phyloP scores from a whole-genome alignment of 1,284 basidiomycete genomes.

The Leccinum fuscescens region DNA sequence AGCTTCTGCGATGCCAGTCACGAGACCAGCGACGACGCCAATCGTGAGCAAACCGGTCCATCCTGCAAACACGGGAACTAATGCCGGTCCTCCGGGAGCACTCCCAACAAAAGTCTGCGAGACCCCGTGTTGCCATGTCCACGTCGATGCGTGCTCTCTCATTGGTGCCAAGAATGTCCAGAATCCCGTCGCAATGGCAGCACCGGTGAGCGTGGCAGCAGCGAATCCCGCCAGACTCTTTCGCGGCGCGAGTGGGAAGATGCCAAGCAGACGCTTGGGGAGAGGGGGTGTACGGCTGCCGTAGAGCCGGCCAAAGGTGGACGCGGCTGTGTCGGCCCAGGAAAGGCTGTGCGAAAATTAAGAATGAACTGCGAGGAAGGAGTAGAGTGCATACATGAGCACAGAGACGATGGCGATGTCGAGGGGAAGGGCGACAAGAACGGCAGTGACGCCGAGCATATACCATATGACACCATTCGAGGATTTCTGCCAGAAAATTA shows the following conservation, averaged over 20 bases:
- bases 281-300: constrained; percentile 77
- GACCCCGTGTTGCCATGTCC: constrained; percentile 53
- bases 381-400: constrained; percentile 65
- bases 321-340: constrained; percentile 96
- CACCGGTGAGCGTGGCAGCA: constrained; percentile 80
- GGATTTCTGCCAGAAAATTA: constrained; percentile 43
- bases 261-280: constrained; percentile 55
- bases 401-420: constrained; percentile 89
- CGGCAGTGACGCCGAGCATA: constrained; percentile 85
- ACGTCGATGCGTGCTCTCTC: constrained; percentile 45
- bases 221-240: constrained; percentile 89
- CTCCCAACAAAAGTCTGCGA: constrained; percentile 20
- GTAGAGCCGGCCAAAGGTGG: constrained; percentile 87
- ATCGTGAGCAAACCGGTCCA: constrained; percentile 58
- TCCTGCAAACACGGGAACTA: constrained; percentile 35
- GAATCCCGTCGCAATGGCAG: constrained; percentile 72
- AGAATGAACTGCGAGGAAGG: neutral
- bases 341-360: constrained; percentile 63
- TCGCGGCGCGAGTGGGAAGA: constrained; percentile 74
- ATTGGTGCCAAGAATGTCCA: constrained; percentile 66
- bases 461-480: constrained; percentile 96
- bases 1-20: constrained; percentile 84
- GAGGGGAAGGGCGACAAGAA: constrained; percentile 76
- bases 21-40: constrained; percentile 65
- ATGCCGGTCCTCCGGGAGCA: neutral